Base-by-base conservation (phyloP, 257 asterid species). In the Cruciata laevipes region DNA sequence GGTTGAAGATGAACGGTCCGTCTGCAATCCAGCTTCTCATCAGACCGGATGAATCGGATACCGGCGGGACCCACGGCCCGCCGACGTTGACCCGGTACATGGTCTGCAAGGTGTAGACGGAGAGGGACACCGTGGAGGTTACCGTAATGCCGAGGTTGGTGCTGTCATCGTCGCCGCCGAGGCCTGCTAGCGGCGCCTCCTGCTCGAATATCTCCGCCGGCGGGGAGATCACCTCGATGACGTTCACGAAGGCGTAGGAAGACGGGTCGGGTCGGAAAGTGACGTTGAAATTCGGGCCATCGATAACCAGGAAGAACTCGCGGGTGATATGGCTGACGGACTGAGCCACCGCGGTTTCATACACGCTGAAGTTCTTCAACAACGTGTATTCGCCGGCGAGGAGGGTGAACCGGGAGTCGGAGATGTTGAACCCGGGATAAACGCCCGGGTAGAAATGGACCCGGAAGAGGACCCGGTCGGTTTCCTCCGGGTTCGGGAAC, bases 1-100 rank as follows among this genome's bases (percentile, higher is more conserved):
- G 87, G 0, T 89, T 94, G 8, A 58, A 77, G 0, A 85, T 55
- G 52, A 84, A 92, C 5, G 92, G 80, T n/a, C 88, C 75, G 10
- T 93, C 97, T 0, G 87, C 95, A 27, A 86, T 90, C 99, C 97
- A 93, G 42, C 90, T 85, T 7, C 99, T 77, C 94, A 83, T 83
- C 3, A 93, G 78, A 0, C 95, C 91, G 2, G 74, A 86, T 0
- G 96, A 80, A 53, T 93, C 99, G 14, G 84, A 83, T 3, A 44
- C 6, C 0, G 97, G 87, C 0, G 86, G 69, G 16, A 90, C 78
- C 12, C 76, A 90, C 0, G 70, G 80, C 7, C 99, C 99, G 0
- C 97, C 99, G 0, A 86, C 96, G 21, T 93, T 93, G 60, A 93
- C 17, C 27, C 97, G 79, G 69, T 58, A 88, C 90, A 86, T 75